A percentile compares a stretch with the other conserved stretches of the same genome.
These are phyloP conservation scores for Suillus decipiens DNA, from an alignment of 768 basidiomycete genomes.

Conservation along the genomic window DNA sequence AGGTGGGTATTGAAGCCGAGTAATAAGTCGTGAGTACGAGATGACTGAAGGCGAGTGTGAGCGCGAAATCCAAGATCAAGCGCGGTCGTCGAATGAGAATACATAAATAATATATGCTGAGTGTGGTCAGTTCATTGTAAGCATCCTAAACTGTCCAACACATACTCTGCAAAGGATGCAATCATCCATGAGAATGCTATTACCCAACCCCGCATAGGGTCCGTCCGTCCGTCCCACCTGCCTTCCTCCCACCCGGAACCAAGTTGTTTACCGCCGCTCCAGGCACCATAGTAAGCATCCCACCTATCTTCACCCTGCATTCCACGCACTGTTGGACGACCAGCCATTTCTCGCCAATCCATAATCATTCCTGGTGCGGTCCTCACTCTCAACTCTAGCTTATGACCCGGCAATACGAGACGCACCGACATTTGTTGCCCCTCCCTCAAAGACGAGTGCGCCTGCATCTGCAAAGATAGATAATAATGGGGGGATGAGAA, in stretches of 20 bases:
- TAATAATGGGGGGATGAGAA: constrained; percentile 82
- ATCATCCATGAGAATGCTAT: constrained; percentile 85
- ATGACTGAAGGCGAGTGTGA: constrained; percentile 91
- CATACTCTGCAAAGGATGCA: constrained; percentile 85
- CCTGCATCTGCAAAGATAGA: constrained; percentile 70
- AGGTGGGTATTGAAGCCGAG: constrained; percentile 69
- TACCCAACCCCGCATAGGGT: constrained; percentile 87
- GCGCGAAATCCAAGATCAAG: constrained; percentile 90
- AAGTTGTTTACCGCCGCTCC: constrained; percentile 79
- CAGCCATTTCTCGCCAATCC: constrained; percentile 98
- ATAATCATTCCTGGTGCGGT: constrained; percentile 74
- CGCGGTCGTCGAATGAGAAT: constrained; percentile 88
- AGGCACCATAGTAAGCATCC: constrained; percentile 69
- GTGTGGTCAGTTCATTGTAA: constrained; percentile 16
- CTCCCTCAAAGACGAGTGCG: constrained; percentile 73
- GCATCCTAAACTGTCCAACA: constrained; percentile 24
- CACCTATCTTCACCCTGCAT: constrained; percentile 65
- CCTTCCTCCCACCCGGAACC: constrained; percentile 53
- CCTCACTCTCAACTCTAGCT: constrained; percentile 8
- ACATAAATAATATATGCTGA: constrained; percentile 78
- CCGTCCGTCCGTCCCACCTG: constrained; percentile 68
- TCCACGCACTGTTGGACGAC: constrained; percentile 71
- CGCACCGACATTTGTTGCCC: constrained; percentile 77
- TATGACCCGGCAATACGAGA: constrained; percentile 2
- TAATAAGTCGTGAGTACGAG: constrained; percentile 91